phyloP scores from a whole-genome alignment of 179 eudicot species.

The Actinidia arguta region DNA sequence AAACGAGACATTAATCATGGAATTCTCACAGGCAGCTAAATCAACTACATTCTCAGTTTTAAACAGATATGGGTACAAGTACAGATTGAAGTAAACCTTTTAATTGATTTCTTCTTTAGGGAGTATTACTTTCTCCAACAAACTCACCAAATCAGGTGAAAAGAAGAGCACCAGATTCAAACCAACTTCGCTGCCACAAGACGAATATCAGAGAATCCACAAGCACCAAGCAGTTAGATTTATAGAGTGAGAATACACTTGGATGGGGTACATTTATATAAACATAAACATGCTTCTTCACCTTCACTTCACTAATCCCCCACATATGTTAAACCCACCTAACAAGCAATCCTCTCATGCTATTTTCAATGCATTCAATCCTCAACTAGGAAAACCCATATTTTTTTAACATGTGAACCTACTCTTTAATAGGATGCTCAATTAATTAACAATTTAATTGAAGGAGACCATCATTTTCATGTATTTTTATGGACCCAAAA shows the following conservation, averaged over 20 bases:
- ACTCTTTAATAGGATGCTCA: not conserved
- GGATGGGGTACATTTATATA: too few species aligned
- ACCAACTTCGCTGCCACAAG: conserved; percentile 61
- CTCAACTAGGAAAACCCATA: not conserved
- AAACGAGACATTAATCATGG: conserved; percentile 18
- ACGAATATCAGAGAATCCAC: conserved; percentile 25
- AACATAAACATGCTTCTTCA: not conserved
- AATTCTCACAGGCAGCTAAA: not conserved
- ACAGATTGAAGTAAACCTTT: conserved; percentile 23
- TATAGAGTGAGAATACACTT: not conserved
- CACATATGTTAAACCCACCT: conserved; percentile 1
- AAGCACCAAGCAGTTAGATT: conserved; percentile 28
- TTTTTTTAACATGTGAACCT: too few species aligned
- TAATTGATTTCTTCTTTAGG: too few species aligned
- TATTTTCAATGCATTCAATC: not conserved
- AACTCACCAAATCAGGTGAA: conserved; percentile 58
- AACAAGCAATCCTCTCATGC: not conserved
- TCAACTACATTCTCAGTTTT: not conserved
- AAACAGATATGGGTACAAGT: not conserved
- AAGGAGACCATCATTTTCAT: not conserved
- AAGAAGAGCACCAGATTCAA: conserved; percentile 48
- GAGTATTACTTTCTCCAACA: conserved; percentile 43
- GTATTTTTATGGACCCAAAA: not conserved
- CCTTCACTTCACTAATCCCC: not conserved
- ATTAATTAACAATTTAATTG: not conserved